Evolutionary conservation across 176 grass and related monocot species (phyloP).

Genomic region (Musa troglodytarum): DNA sequence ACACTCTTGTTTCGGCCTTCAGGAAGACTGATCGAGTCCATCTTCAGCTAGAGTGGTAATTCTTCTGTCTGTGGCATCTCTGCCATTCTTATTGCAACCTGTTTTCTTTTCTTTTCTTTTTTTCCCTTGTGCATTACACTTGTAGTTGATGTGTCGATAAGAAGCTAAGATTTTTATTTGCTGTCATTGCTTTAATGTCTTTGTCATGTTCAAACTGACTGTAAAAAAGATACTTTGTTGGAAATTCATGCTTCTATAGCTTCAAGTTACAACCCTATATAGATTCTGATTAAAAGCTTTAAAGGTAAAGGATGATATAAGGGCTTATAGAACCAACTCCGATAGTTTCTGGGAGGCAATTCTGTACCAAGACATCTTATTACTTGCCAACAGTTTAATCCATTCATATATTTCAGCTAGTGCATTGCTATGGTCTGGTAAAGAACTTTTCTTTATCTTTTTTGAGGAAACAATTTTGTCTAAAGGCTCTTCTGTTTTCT

Average conservation of each 20-base stretch:
- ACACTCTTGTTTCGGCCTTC: conserved; percentile 31
- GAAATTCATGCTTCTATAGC: not conserved
- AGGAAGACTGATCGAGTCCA: conserved; percentile 66
- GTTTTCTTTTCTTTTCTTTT: not conserved
- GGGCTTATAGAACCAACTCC: not conserved
- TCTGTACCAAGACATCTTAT: not conserved
- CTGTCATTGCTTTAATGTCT: too few relatives aligned
- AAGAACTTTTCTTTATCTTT: not conserved
- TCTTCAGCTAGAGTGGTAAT: conserved; percentile 72
- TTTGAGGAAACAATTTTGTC: not conserved
- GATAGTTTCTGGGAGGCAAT: not conserved
- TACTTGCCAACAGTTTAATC: too few relatives aligned
- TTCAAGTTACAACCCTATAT: not conserved
- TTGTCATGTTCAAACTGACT: not conserved
- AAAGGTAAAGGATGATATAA: not conserved
- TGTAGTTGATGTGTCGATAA: not conserved
- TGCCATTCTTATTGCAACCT: not conserved
- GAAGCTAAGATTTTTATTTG: not conserved
- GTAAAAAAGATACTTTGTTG: not conserved
- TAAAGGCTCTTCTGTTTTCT: not conserved
- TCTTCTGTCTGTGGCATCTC: conserved; percentile 12
- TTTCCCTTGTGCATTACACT: not conserved
- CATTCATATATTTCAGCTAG: not conserved
- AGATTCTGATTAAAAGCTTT: not conserved
- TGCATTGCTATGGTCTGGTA: not conserved